A percentile compares a stretch with the other conserved stretches of the same genome.
Evolutionary conservation across 768 basidiomycete species (phyloP).

Genomic region (Suillus discolor): DNA sequence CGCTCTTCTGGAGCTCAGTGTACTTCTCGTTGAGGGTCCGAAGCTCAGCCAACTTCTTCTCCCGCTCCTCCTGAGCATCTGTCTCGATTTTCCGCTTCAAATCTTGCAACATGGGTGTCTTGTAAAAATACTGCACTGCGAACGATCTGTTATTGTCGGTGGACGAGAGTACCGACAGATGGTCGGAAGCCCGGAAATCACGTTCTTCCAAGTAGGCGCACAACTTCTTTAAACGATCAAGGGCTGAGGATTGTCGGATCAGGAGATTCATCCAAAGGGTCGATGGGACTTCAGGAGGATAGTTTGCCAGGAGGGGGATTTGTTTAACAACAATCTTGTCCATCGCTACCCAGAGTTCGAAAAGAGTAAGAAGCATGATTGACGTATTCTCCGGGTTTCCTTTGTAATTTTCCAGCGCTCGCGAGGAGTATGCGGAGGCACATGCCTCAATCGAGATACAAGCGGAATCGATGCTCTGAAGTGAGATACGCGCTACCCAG

Average conservation of each 20-base stretch:
- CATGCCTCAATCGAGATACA: constrained; percentile 25
- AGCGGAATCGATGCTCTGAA: constrained; percentile 11
- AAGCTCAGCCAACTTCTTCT: constrained; percentile 21
- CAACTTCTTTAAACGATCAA: constrained; percentile 32
- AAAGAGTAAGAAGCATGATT: constrained; percentile 41
- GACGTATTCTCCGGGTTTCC: constrained; percentile 43
- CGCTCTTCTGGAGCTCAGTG: neutral
- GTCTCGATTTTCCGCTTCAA: constrained; percentile 35
- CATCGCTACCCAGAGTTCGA: constrained; percentile 42
- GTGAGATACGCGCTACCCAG: constrained; percentile 32
- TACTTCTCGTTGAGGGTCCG: constrained; percentile 20
- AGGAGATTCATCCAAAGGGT: constrained; percentile 30
- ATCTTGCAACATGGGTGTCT: constrained; percentile 21
- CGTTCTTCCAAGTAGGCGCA: constrained; percentile 37
- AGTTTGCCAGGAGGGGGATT: constrained; percentile 32
- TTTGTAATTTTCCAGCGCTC: constrained; percentile 29
- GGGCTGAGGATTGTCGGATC: constrained; percentile 26
- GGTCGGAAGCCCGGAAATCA: constrained; percentile 15
- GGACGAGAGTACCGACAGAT: constrained; percentile 38
- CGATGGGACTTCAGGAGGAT: constrained; percentile 36
- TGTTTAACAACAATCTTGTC: constrained; percentile 26
- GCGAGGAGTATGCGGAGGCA: constrained; percentile 28
- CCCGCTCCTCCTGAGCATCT: constrained; percentile 24
- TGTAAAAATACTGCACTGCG: constrained; percentile 36
- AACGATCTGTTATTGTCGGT: constrained; percentile 26